A percentile compares a stretch with the other conserved stretches of the same genome.
Evolutionary conservation across 2,329 filamentous ascomycete species (phyloP).

Genomic region (Sarocladium brachiariae): DNA sequence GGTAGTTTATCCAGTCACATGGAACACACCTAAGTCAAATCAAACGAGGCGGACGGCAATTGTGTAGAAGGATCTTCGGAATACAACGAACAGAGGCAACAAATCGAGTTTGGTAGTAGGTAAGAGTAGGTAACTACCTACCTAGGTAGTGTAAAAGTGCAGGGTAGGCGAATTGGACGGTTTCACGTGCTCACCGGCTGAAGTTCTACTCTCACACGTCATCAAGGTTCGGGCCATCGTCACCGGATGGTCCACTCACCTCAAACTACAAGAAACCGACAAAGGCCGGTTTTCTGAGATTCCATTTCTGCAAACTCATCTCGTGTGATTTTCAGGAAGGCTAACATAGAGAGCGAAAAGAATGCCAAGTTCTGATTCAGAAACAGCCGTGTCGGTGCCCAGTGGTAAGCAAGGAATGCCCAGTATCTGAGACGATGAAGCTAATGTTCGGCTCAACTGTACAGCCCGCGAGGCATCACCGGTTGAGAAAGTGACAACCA

Average conservation of each 20-base stretch:
- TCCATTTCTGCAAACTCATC: not conserved
- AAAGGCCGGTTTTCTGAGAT: not conserved
- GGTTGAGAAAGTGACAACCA: conserved; percentile 18
- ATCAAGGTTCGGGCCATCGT: not conserved
- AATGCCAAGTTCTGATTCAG: not conserved
- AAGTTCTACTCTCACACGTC: not conserved
- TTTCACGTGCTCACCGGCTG: conserved; percentile 2
- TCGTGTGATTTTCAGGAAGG: too few relatives aligned
- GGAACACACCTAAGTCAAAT: too few relatives aligned
- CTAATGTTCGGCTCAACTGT: not conserved
- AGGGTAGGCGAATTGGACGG: not conserved
- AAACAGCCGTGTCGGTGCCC: not conserved
- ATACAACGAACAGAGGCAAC: too few relatives aligned
- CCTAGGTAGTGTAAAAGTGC: not conserved
- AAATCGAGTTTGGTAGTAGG: too few relatives aligned
- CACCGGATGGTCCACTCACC: not conserved
- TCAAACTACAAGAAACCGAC: conserved; percentile 2
- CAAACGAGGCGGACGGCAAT: too few relatives aligned
- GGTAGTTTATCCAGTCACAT: too few relatives aligned
- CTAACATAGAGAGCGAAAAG: too few relatives aligned
- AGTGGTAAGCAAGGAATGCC: not conserved
- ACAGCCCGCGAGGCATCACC: not conserved
- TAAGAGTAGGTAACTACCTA: not conserved
- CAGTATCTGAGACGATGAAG: not conserved
- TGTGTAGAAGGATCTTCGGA: too few relatives aligned